These are phyloP conservation scores for Debaryomyces subglobosus DNA, from an alignment of 1,139 yeast genomes.

Conservation along the genomic window DNA sequence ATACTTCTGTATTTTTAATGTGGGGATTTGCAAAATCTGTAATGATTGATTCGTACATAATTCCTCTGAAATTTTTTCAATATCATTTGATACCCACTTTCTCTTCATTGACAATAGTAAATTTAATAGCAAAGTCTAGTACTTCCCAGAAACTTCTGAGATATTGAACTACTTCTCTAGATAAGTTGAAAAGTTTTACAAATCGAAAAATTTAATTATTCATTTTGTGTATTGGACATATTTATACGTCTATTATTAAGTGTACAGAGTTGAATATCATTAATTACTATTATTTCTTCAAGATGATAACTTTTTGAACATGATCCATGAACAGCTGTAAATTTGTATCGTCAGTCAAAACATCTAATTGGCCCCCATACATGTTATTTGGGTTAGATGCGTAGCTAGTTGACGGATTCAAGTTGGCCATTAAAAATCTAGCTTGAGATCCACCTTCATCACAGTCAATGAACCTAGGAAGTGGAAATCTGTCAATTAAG, in stretches of 20 bases:
- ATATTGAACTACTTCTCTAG: neutral
- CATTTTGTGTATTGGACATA: constrained; percentile 9
- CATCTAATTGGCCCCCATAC: constrained; percentile 36
- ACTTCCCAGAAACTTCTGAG: neutral
- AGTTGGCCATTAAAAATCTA: constrained; percentile 70
- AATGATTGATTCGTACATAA: neutral
- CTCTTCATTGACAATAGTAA: neutral
- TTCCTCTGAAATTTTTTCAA: neutral
- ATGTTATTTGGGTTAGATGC: constrained; percentile 42
- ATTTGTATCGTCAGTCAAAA: constrained; percentile 72
- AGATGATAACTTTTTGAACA: constrained; percentile 43
- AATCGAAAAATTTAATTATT: constrained; percentile 1
- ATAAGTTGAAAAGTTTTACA: constrained; percentile 2
- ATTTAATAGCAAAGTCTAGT: neutral
- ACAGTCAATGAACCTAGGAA: constrained; percentile 73
- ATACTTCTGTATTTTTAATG: neutral
- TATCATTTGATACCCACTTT: neutral
- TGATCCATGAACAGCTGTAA: constrained; percentile 70
- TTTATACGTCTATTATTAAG: constrained; percentile 6
- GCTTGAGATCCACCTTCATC: constrained; percentile 83
- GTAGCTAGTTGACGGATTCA: constrained; percentile 72
- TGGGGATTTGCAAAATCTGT: neutral
- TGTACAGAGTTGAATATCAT: neutral
- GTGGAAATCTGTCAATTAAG: constrained; percentile 68
- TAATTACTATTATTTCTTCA: constrained; percentile 19